Base-by-base conservation (phyloP, 2,329 filamentous ascomycete genomes). In the Pseudogymnoascus sp. region DNA sequence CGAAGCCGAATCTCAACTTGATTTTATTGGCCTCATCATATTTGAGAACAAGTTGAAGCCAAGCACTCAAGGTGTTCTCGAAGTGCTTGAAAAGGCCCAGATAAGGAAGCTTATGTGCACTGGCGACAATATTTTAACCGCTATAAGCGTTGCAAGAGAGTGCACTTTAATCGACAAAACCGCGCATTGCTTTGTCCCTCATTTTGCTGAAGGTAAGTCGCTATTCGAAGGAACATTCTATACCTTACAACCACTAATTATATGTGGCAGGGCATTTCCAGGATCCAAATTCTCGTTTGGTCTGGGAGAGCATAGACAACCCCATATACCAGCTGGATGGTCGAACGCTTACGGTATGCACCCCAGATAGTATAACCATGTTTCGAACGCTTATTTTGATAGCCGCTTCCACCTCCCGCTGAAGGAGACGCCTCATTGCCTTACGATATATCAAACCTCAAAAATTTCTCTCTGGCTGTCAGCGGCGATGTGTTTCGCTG, bases 41-140 rank as follows among this genome's bases (percentile, higher is more conserved):
- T 99, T 99, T 70, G 95, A 99, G 77, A 99, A 99, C 78, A 99
- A 99, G 77, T 79, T 99, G 65, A 99, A 99, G 75, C 88, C 90
- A 1, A 92, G 85, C 18, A 97, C 93, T 0, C 83, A 90, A 1
- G 83, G 82, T 1, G 89, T 97, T 36, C 85, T 99, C 25, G 83
- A 89, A 63, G 93, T 97, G 76, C 82, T 99, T 2, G 82, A 85
- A 34, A 81, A 88, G 61, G 93, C 96, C 6, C 89, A 89, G 63
- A 96, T 99, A 68, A 86, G 91, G 37, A 88, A 89, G 28, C 87
- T 96, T 61, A 99, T 99, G 95, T 96, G 96, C 66, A 99, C 95
- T 0, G 95, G 95, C 31, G 95, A 99, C 79, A 99, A 99, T 69
- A 97, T 97, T 66, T 78, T 97, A 62, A 99, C 95, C 8, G 95